These are phyloP conservation scores for Cystobasidiaceae sp. DNA, from an alignment of 1,284 basidiomycete genomes.

Conservation along the genomic window DNA sequence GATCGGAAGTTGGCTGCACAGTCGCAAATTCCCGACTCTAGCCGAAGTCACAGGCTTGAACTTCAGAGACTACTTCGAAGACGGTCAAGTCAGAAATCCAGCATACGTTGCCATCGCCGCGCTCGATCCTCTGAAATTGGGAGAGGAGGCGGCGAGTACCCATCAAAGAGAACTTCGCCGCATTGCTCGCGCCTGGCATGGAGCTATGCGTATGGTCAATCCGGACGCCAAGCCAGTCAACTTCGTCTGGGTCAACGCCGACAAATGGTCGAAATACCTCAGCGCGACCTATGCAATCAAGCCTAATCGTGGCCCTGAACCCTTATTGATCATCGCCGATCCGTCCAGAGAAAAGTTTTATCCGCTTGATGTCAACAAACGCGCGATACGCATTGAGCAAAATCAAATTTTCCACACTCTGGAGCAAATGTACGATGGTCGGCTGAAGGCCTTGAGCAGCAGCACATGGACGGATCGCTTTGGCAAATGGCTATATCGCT, in stretches of 20 bases:
- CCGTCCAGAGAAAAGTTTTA: slow-evolving; percentile 57
- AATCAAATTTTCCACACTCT: slow-evolving; percentile 64
- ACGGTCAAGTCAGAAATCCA: slow-evolving; percentile 49
- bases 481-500: neutral
- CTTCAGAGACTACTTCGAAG: slow-evolving; percentile 76
- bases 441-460: slow-evolving; percentile 53
- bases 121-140: slow-evolving; percentile 42
- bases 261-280: slow-evolving; percentile 75
- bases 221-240: slow-evolving; percentile 58
- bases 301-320: slow-evolving; percentile 49
- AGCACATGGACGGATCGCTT: slow-evolving; percentile 45
- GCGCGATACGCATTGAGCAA: slow-evolving; percentile 56
- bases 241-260: slow-evolving; percentile 78
- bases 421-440: slow-evolving; percentile 60
- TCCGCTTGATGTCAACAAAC: slow-evolving; percentile 55
- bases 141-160: slow-evolving; percentile 44
- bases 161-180: slow-evolving; percentile 52
- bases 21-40: slow-evolving; percentile 64
- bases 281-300: slow-evolving; percentile 76
- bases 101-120: slow-evolving; percentile 71
- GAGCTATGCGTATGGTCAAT: slow-evolving; percentile 33
- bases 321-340: slow-evolving; percentile 67
- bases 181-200: slow-evolving; percentile 62
- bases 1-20: slow-evolving; percentile 55
- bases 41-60: slow-evolving; percentile 66